Conservation (phyloP, 768 basidiomycete species). For the Naganishia onofrii region DNA sequence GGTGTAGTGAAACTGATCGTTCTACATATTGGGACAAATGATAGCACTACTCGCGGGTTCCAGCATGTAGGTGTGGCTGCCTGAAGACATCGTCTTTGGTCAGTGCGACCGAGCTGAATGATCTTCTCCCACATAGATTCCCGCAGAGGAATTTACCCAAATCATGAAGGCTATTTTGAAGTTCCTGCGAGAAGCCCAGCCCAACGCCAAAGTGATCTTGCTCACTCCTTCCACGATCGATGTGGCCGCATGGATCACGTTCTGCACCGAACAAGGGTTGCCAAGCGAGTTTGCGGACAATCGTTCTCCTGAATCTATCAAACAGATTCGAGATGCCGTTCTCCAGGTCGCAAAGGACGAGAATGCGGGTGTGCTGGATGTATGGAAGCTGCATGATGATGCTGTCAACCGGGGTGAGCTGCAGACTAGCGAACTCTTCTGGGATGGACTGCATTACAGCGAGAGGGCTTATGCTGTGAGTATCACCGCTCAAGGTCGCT, state of each 20-base stretch:
- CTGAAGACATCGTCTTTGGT: neutral
- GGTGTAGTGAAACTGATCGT: constrained; percentile 1
- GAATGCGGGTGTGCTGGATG: neutral
- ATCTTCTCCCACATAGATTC: neutral
- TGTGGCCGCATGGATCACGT: neutral
- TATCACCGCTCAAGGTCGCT: neutral
- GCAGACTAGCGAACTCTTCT: constrained; percentile 13
- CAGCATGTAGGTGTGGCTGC: constrained; percentile 4
- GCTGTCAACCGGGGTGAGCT: neutral
- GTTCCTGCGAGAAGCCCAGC: constrained; percentile 9
- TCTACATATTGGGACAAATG: constrained; percentile 23
- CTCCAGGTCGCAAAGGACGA: neutral
- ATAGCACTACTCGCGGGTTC: constrained; percentile 9
- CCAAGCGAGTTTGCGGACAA: constrained; percentile 1
- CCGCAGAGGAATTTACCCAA: constrained; percentile 11
- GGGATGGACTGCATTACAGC: constrained; percentile 26
- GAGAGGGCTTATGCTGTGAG: constrained; percentile 17
- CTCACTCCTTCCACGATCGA: constrained; percentile 5
- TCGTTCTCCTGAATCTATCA: neutral
- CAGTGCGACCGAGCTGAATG: neutral
- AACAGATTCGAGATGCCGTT: constrained; percentile 13
- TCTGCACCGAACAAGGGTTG: neutral
- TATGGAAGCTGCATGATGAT: constrained; percentile 13
- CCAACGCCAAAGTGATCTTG: neutral
- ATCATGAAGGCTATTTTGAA: constrained; percentile 5